Conservation (phyloP, 1,284 basidiomycete genomes). For the Ceratobasidium sp. region DNA sequence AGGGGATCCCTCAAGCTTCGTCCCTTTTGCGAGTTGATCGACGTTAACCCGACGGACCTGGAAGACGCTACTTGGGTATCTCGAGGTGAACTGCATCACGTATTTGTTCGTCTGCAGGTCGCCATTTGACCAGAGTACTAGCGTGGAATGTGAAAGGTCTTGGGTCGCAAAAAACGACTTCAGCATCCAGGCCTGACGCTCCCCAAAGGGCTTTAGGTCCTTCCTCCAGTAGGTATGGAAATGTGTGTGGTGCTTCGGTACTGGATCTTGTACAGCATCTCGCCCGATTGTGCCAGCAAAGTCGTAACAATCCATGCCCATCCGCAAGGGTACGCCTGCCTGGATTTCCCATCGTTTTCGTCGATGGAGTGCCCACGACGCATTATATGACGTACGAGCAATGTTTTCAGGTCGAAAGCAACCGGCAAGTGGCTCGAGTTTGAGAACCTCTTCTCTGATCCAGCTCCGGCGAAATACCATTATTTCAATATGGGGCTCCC, state of each 20-base stretch:
- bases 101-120: slow-evolving; percentile 67
- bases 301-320: slow-evolving; percentile 87
- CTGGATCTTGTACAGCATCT: slow-evolving; percentile 46
- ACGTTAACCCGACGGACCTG: slow-evolving; percentile 73
- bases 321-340: slow-evolving; percentile 73
- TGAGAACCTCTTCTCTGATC: slow-evolving; percentile 71
- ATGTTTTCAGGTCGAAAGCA: slow-evolving; percentile 71
- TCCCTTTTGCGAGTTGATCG: slow-evolving; percentile 69
- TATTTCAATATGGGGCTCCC: slow-evolving; percentile 83
- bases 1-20: slow-evolving; percentile 69
- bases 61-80: slow-evolving; percentile 70
- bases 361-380: slow-evolving; percentile 59
- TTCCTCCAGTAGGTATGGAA: slow-evolving; percentile 92
- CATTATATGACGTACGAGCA: slow-evolving; percentile 64
- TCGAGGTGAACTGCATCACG: slow-evolving; percentile 63
- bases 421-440: slow-evolving; percentile 66
- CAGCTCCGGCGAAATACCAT: slow-evolving; percentile 76
- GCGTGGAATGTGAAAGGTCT: slow-evolving; percentile 63
- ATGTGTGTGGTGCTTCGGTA: slow-evolving; percentile 57
- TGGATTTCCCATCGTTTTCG: slow-evolving; percentile 72
- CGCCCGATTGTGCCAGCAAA: slow-evolving; percentile 74
- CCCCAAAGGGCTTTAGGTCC: slow-evolving; percentile 78
- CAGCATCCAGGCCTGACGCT: slow-evolving; percentile 85
- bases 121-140: slow-evolving; percentile 90
- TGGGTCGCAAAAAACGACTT: slow-evolving; percentile 92